Conservation (phyloP, 257 asterid species). For the Jasminum sambac region DNA sequence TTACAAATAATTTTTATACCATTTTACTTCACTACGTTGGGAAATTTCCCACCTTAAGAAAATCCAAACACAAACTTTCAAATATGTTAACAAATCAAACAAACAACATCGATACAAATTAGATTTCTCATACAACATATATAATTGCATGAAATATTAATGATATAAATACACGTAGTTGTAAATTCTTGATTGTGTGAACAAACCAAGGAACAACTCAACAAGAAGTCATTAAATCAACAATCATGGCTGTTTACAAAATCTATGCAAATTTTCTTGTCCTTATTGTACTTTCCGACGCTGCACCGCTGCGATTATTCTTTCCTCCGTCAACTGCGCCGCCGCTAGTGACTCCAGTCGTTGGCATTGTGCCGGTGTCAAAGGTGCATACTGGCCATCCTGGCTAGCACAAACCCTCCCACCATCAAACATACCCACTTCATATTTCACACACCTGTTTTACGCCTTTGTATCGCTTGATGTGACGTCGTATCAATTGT, state of each 20-base stretch:
- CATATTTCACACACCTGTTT: conserved; percentile 38
- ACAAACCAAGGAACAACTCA: conserved; percentile 1
- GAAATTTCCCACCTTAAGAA: background rate
- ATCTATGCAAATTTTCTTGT: conserved; percentile 24
- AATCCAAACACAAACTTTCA: background rate
- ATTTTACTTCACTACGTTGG: background rate
- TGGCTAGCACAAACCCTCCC: conserved; percentile 39
- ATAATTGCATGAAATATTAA: background rate
- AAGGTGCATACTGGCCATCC: conserved; percentile 54
- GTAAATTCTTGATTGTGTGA: background rate
- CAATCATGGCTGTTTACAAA: conserved; percentile 28
- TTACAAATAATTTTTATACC: background rate
- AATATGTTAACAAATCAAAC: background rate
- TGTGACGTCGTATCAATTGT: conserved; percentile 24
- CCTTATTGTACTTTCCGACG: conserved; percentile 17
- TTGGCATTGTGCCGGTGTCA: conserved; percentile 34
- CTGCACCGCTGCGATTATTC: conserved; percentile 5
- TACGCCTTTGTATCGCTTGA: conserved; percentile 33
- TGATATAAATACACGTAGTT: background rate
- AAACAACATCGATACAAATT: conserved; percentile 12
- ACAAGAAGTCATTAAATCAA: background rate
- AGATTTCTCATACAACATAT: background rate
- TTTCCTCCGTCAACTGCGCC: background rate
- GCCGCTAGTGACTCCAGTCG: conserved; percentile 6
- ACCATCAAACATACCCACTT: conserved; percentile 41